Base-by-base conservation (phyloP, 805 yeast species). In the Sungouiella blattae region DNA sequence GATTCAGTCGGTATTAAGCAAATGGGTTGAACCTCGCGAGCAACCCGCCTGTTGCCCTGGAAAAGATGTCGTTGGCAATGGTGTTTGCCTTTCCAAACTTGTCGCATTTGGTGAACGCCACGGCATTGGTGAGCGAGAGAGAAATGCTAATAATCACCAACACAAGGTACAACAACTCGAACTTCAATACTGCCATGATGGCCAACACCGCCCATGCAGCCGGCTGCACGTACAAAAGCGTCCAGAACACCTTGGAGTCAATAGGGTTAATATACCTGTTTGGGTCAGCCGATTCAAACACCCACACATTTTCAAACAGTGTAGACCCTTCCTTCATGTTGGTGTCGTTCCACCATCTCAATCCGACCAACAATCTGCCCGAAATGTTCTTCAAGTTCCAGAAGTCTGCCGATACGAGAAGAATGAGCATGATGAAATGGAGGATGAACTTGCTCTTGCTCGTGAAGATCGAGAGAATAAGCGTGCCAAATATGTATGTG, bases 311-410 rank as follows among this genome's bases (percentile, higher is more conserved):
- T 46, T 80, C 80, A 40, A 61, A 62, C 13, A 60, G 63, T 18
- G 73, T 67, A 0, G 88, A 71, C 13, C 56, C 56, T 8, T 55
- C 51, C 12, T 46, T 41, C 11, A 48, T 42, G 35, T 52, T 61
- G 4, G 65, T 58, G 55, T 91, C 97, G 56, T 91, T 93, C 96
- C 98, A 91, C 98, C 98, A 91, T 45, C 94, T 73, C 44, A 93
- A 69, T 0, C 97, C 98, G 4, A 93, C 97, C 37, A 91, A 61
- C 37, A 87, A 72, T 39, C 98, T 67, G 1, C 98, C 98, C 14
- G 95, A 71, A 17, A 91, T 84, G 59, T 91, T 91, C 55, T 91
- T 93, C 16, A 87, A 79, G 53, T 86, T 83, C 94, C 97, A 91
- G 53, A 91, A 91, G 58, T 91, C 98, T 1, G 87, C 87, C 0